These are phyloP conservation scores for Mortierella hygrophila DNA, from an alignment of 192 early-diverging fungal genomes.

Conservation along the genomic window DNA sequence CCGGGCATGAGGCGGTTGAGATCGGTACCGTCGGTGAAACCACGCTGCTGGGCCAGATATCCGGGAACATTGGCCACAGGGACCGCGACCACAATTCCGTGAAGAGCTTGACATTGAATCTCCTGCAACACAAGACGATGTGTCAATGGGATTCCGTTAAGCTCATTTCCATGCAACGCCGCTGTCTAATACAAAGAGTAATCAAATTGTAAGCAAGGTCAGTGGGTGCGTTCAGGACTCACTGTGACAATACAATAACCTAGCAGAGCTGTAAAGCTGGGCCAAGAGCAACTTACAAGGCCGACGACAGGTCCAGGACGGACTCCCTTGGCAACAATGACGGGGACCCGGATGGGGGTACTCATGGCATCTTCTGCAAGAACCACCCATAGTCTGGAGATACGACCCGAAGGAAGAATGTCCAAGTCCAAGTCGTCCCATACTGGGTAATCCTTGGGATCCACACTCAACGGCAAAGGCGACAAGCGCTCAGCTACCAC, in stretches of 20 bases:
- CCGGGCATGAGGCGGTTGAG: conserved; percentile 92
- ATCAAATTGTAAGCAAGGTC: neutral
- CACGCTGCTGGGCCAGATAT: conserved; percentile 81
- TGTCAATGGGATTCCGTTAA: conserved; percentile 93
- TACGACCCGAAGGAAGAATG: conserved; percentile 64
- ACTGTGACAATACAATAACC: neutral
- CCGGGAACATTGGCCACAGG: conserved; percentile 92
- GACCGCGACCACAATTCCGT: conserved; percentile 89
- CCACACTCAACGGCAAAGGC: conserved; percentile 27
- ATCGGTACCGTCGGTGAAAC: conserved; percentile 90
- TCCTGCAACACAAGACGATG: conserved; percentile 85
- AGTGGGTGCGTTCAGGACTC: neutral
- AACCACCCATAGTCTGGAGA: conserved; percentile 72
- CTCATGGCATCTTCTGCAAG: conserved; percentile 75
- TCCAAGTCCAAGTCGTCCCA: conserved; percentile 66
- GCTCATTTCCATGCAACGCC: conserved; percentile 92
- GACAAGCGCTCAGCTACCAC: conserved; percentile 50
- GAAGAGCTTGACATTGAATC: conserved; percentile 76
- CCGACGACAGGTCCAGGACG: conserved; percentile 69
- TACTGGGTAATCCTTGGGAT: conserved; percentile 59
- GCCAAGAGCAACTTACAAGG: conserved; percentile 39
- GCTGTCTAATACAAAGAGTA: conserved; percentile 70
- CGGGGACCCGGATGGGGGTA: conserved; percentile 74
- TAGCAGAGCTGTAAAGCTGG: neutral
- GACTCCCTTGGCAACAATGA: conserved; percentile 83